Base-by-base conservation (phyloP, 129 eudicot species). In the Calendula officinalis region DNA sequence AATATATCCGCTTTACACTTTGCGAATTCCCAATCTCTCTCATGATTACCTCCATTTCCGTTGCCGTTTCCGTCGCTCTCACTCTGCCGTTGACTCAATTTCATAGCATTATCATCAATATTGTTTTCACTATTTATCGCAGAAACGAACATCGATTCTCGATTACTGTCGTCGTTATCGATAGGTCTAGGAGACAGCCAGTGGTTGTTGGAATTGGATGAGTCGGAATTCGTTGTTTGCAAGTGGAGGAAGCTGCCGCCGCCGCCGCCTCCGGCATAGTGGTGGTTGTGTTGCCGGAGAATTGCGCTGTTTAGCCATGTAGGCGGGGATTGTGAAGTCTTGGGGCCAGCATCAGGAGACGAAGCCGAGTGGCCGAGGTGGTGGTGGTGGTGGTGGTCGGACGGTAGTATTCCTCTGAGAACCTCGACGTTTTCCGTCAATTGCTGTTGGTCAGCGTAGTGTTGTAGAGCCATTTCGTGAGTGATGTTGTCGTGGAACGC, bases 1-100 rank as follows among this genome's bases (percentile, higher is more conserved):
- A 86, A 37, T n/a, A 90, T 75, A 30, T 90, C 97, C 34, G 91
- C 91, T 47, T 90, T 90, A 66, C 94, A 88, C 81, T 74, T 88
- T 0, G 81, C 89, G 12, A 66, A 80, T 66, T 88, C 81, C 96
- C 96, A 84, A 48, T 82, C 77, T 34, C 80, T 64, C 58, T 56
- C 78, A 6, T 64, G 68, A 10, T 40, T 50, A 17, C 53, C 12
- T 46, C 70, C 67, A n/a, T 46, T 60, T 27, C 64, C 56, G 44
- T 67, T 56, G 7, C 74, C 72, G 59, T 76, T 56, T 3, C 65
- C 71, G 51, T 66, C 65, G 10, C 67, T 68, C 2, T 50, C 80
- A 53, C 75, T 70, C 81, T 75, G 74, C 59, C 63, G 66, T 68
- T 68, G 73, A 76, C 71, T 63, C 71, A 77, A 30, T 41, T 72